These are phyloP conservation scores for Phytophthora lateralis DNA, from an alignment of 352 stramenopile genomes.

Conservation along the genomic window DNA sequence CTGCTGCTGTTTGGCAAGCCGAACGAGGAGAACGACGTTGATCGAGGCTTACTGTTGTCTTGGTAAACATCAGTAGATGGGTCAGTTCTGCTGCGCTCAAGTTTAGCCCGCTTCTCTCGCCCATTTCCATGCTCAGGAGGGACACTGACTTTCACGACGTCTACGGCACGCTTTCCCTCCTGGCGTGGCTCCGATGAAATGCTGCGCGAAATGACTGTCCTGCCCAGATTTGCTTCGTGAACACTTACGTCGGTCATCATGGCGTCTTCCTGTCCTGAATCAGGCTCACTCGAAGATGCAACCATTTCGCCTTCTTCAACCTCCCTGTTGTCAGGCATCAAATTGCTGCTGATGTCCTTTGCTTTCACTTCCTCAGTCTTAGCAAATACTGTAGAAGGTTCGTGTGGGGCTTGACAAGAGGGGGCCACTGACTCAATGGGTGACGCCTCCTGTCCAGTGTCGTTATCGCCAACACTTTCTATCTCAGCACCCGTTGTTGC, in stretches of 20 bases:
- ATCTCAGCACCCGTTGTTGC: slow-evolving; percentile 18
- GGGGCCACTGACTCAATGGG: neutral
- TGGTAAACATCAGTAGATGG: slow-evolving; percentile 11
- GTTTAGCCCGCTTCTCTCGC: slow-evolving; percentile 29
- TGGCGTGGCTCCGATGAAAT: neutral
- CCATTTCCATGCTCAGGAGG: slow-evolving; percentile 2
- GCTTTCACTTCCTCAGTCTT: slow-evolving; percentile 2
- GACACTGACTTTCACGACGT: neutral
- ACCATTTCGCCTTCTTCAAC: slow-evolving; percentile 39
- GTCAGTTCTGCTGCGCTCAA: slow-evolving; percentile 29
- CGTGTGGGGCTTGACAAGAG: neutral
- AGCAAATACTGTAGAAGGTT: neutral
- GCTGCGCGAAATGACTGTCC: neutral
- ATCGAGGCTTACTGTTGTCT: slow-evolving; percentile 36
- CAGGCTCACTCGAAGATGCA: slow-evolving; percentile 10
- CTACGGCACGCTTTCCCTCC: slow-evolving; percentile 8
- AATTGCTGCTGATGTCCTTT: neutral
- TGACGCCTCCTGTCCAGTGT: slow-evolving; percentile 1
- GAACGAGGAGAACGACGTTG: slow-evolving; percentile 47
- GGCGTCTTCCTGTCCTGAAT: neutral
- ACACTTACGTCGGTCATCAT: neutral
- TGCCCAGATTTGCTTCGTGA: neutral
- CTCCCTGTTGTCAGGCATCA: slow-evolving; percentile 8
- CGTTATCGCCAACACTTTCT: slow-evolving; percentile 8
- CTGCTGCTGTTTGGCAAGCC: slow-evolving; percentile 7